Evolutionary conservation across 2,329 filamentous ascomycete genomes (phyloP), one percentile per base, ranked within the genome.

Genomic region (Colletotrichum trifolii): DNA sequence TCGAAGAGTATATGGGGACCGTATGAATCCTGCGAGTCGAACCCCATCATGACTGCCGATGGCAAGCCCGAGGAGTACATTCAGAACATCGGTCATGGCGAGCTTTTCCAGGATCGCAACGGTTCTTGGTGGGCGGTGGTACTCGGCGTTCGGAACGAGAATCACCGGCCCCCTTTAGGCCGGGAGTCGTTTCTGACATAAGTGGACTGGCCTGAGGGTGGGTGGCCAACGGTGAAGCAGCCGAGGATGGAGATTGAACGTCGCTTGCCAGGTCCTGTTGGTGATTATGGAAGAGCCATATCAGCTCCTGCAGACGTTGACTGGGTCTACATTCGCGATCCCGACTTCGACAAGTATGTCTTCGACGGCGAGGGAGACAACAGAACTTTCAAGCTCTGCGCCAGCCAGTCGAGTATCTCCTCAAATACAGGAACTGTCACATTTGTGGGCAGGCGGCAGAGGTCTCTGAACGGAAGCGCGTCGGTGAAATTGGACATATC

Each of bases 1-100:
- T 71, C 71, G 0, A 54, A 59, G 33, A 62, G 67, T 34, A 68
- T 73, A 9, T 73, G 72, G 72, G 72, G 72, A 0, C 72, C 71
- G 54, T 33, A 69, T 47, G 15, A 78, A 33, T 66, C 69, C 0
- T 76, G 73, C 54, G 67, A 72, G 0, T 48, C 67, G 1, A 84
- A 85, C 65, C 83, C 83, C 0, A 75, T 84, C 4, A 69, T 85
- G 33, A 83, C 79, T 0, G 81, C 80, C 15, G 75, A 75, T 8
- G 80, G 82, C 35, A 81, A 78, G 0, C 12, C 60, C 40, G 78
- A 76, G 1, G 75, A 70, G 36, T 81, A 80, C 58, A 81, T 81
- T 54, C 85, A 87, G 69, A 84, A 84, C 1, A 79, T 86, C 0
- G 86, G 85, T 0, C 86, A 88, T 54, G 82, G 83, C 2, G 86